Percentiles rank a stretch among this genome's conserved stretches.
Evolutionary conservation across 2,329 filamentous ascomycete genomes (phyloP).

Genomic region (Penicillium vulpinum): DNA sequence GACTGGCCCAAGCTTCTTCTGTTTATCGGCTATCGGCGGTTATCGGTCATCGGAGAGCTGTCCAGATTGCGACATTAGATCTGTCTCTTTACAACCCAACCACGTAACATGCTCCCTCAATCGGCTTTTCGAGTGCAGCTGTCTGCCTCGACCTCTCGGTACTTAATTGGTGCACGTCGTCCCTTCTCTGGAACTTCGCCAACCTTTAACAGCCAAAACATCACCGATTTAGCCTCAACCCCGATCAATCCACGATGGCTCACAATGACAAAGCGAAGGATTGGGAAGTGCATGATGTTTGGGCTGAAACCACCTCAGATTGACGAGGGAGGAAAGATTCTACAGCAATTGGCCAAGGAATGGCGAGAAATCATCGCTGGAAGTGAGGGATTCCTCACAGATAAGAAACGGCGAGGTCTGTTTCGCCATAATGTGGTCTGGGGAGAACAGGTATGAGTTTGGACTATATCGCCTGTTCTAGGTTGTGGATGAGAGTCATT

Average conservation of each 20-base stretch:
- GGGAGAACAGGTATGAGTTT: conserved; percentile 74
- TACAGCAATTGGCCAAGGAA: conserved; percentile 60
- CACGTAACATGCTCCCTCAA: conserved; percentile 26
- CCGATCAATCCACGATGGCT: conserved; percentile 64
- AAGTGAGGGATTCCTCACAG: conserved; percentile 72
- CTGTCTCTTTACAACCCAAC: conserved; percentile 9
- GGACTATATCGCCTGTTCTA: not conserved
- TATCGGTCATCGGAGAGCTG: not conserved
- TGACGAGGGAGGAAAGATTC: conserved; percentile 58
- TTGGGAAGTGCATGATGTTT: conserved; percentile 75
- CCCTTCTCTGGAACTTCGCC: conserved; percentile 23
- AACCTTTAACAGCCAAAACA: conserved; percentile 9
- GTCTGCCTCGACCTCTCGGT: conserved; percentile 9
- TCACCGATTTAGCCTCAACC: conserved; percentile 20
- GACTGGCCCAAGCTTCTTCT: conserved; percentile 20
- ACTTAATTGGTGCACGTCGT: conserved; percentile 9
- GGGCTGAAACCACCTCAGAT: conserved; percentile 63
- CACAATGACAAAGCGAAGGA: conserved; percentile 62
- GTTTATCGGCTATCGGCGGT: conserved; percentile 3
- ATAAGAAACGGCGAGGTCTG: conserved; percentile 61
- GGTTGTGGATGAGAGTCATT: not conserved
- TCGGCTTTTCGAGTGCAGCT: conserved; percentile 23
- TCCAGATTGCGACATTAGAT: not conserved
- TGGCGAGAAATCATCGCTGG: conserved; percentile 74
- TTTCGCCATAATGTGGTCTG: conserved; percentile 69